phyloP scores from a whole-genome alignment of 768 basidiomycete genomes.

The Symmetrospora coprosmae region DNA sequence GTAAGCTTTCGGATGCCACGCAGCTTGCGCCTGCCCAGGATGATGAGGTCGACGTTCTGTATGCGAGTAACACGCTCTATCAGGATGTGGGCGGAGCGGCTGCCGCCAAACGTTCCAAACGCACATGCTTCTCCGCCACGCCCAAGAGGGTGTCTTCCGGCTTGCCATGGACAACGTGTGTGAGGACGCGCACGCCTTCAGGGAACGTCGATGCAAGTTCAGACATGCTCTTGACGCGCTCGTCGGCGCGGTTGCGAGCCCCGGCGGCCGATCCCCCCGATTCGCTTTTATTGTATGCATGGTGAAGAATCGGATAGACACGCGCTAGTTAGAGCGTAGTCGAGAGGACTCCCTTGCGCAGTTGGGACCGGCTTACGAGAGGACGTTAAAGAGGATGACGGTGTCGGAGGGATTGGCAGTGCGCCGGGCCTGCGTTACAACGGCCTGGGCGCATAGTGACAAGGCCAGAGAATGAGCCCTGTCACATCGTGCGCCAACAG shows the following conservation, averaged over 20 bases:
- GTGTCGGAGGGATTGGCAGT: background rate
- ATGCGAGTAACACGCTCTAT: background rate
- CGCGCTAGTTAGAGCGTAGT: background rate
- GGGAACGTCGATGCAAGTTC: background rate
- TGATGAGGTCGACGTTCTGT: constrained; percentile 3
- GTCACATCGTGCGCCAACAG: background rate
- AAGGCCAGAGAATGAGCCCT: background rate
- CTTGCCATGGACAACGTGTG: constrained; percentile 6
- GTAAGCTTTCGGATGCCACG: background rate
- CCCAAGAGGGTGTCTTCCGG: background rate
- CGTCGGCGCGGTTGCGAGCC: background rate
- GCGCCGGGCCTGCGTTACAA: background rate
- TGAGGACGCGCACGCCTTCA: background rate
- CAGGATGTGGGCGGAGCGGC: background rate
- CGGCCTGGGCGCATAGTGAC: background rate
- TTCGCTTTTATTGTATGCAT: background rate
- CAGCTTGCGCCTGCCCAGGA: constrained; percentile 8
- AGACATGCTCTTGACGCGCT: background rate
- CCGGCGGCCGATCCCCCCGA: background rate
- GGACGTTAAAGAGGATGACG: constrained; percentile 7
- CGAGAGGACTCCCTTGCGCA: background rate
- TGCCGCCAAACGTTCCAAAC: too few relatives aligned
- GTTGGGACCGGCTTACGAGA: background rate
- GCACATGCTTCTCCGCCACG: constrained; percentile 7
- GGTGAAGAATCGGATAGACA: background rate